These are phyloP conservation scores for Graphilbum fragrans DNA, from an alignment of 2,329 filamentous ascomycete species.

Conservation along the genomic window DNA sequence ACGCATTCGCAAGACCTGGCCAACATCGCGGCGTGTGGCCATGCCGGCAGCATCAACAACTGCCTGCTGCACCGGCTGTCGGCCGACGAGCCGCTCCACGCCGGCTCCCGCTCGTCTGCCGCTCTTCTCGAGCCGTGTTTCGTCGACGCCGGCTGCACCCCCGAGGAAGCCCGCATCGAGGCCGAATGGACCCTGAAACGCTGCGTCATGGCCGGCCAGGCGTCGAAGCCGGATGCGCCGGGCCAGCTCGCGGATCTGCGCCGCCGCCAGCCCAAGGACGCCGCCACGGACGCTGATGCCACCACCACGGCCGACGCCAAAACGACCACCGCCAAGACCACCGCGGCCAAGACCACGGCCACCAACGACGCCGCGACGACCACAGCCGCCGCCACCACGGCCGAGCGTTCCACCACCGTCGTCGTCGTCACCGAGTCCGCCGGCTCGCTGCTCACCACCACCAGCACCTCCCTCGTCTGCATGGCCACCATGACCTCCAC, in stretches of 20 bases:
- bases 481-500: constrained; percentile 20
- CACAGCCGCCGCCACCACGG: background rate
- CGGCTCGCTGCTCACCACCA: background rate
- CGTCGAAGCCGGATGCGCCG: background rate
- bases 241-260: constrained; percentile 11
- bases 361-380: constrained; percentile 1
- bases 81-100: constrained; percentile 7
- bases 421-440: constrained; percentile 21
- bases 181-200: constrained; percentile 18
- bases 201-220: constrained; percentile 17
- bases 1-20: constrained; percentile 26
- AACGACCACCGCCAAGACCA: background rate
- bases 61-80: constrained; percentile 25
- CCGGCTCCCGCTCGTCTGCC: background rate
- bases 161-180: constrained; percentile 21
- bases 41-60: constrained; percentile 25
- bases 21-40: constrained; percentile 28
- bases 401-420: constrained; percentile 12
- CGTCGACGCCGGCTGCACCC: constrained; percentile 21
- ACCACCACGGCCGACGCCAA: background rate
- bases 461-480: constrained; percentile 9
- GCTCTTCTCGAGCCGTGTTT: constrained; percentile 24
- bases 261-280: constrained; percentile 5
- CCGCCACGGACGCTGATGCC: background rate
- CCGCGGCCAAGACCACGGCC: background rate